Conservation (phyloP, 78 protist species). For the slime mould (Dictyostelium discoideum) region DNA sequence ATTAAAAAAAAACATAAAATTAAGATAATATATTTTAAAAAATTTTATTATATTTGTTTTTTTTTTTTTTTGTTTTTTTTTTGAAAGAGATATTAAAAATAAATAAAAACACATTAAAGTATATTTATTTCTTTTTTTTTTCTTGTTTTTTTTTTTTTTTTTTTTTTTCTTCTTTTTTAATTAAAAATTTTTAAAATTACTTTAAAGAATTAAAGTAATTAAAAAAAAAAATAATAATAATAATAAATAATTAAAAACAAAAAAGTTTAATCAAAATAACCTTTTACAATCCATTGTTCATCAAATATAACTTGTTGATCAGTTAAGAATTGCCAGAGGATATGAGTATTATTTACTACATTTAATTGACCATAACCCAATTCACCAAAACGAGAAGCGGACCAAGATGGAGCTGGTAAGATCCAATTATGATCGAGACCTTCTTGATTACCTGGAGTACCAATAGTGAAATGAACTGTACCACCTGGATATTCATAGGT, state of each 20-base stretch:
- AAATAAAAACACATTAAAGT: too few species aligned
- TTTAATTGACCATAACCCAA: slow-evolving; percentile 41
- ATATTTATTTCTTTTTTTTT: too few species aligned
- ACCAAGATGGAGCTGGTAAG: slow-evolving; percentile 58
- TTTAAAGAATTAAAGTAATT: too few species aligned
- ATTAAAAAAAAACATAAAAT: too few species aligned
- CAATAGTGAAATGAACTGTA: slow-evolving; percentile 55
- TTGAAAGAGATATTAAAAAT: too few species aligned
- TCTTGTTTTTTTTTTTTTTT: too few species aligned
- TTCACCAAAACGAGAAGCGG: neutral
- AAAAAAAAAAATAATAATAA: too few species aligned
- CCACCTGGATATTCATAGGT: slow-evolving; percentile 72
- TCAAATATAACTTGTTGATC: slow-evolving; percentile 18
- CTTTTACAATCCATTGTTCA: slow-evolving; percentile 75
- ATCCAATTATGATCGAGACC: slow-evolving; percentile 33
- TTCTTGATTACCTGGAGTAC: slow-evolving; percentile 75
- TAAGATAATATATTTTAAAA: too few species aligned
- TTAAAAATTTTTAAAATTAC: too few species aligned
- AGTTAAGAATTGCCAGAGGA: slow-evolving; percentile 43
- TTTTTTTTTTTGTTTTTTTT: too few species aligned
- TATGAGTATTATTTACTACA: slow-evolving; percentile 39
- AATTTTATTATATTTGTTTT: too few species aligned
- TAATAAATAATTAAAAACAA: neutral
- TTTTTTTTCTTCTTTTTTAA: too few species aligned
- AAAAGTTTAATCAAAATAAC: slow-evolving; percentile 61